Evolutionary conservation across 176 grass and related monocot genomes (phyloP).

Genomic region (Phragmites australis): DNA sequence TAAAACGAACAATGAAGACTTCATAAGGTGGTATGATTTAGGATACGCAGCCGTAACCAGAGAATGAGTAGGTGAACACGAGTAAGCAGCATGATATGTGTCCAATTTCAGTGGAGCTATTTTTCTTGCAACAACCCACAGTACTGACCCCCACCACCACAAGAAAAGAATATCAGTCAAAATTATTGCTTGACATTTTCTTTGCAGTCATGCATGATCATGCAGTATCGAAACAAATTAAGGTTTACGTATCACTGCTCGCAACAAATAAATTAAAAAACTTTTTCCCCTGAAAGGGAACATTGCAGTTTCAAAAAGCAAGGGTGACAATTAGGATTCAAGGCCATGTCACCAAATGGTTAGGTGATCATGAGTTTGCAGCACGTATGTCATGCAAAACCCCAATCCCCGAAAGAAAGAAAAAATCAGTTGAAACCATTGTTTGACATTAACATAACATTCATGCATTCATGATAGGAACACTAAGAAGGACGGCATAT

Average conservation of each 20-base stretch:
- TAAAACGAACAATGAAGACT: background rate
- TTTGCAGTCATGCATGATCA: background rate
- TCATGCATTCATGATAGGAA: background rate
- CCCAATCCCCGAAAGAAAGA: background rate
- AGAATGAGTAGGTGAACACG: background rate
- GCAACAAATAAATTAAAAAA: background rate
- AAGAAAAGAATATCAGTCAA: background rate
- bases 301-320: background rate
- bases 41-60: background rate
- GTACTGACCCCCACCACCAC: background rate
- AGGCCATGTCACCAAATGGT: background rate
- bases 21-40: background rate
- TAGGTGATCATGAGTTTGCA: background rate
- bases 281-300: background rate
- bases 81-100: background rate
- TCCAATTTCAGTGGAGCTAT: background rate
- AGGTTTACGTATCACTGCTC: background rate
- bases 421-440: background rate
- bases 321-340: background rate
- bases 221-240: background rate
- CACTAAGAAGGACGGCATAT: background rate
- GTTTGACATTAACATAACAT: background rate
- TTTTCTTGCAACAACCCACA: background rate
- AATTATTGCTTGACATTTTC: background rate
- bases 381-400: background rate